Evolutionary conservation across 2,329 filamentous ascomycete genomes (phyloP), one percentile per base, ranked within the genome.

Genomic region (Penicillium sp.): DNA sequence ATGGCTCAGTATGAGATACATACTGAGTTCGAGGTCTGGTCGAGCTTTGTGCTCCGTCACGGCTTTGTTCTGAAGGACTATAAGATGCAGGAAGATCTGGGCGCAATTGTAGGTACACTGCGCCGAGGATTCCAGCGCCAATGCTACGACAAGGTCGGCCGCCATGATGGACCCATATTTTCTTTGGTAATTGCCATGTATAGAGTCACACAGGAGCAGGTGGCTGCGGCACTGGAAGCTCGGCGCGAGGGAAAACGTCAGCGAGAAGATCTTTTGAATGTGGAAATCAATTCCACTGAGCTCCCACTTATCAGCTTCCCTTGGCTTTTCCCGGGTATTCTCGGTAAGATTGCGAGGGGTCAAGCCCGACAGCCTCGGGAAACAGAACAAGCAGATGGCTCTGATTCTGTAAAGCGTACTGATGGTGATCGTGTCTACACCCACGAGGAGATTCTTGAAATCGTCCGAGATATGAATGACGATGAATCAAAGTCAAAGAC

Each of bases 281-380:
- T 54, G 19, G 60, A 55, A 2, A 55, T 55, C 3, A 57, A 56
- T 26, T 61, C 59, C 29, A 54, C 57, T 8, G 74, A 76, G 2
- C 87, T 91, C 79, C 93, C 94, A 0, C 77, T 97, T 8, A 94
- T 97, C 63, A 94, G 88, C 55, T 97, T 97, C 64, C 93, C 94
- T 0, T 99, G 94, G 94, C 77, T 97, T 2, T 96, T 97, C 60
- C 80, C 85, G 11, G 80, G 81, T 41, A 82, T 91, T 55, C 78
- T 96, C 4, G 86, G 88, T 1, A 80, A 80, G 44, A 85, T 96
- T 62, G 89, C 88, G 1, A 83, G 74, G 26, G 72, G 70, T 1
- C 62, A 13, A 65, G 29, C 70, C 62, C 49, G 67, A 39, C 27
- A 72, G 14, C 29, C 51, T 30, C 30, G 19, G 11, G 27, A 7